Percentiles rank a stretch among this genome's conserved stretches.
Evolutionary conservation across 208 protist species (phyloP).

Genomic region (Kentomonas sorsogonicus): DNA sequence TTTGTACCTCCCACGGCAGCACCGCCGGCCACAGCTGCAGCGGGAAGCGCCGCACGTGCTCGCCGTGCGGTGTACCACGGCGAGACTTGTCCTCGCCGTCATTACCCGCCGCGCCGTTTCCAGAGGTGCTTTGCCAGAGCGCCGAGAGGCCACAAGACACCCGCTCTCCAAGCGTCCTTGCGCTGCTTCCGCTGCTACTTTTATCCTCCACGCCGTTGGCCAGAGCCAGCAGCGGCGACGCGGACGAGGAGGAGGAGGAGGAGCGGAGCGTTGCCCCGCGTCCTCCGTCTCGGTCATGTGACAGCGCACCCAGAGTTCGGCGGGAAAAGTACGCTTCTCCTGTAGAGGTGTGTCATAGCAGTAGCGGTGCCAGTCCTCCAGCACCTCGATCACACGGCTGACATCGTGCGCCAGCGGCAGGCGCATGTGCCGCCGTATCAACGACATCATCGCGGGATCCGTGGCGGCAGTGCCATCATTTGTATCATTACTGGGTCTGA

Average conservation of each 20-base stretch:
- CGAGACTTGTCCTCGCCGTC: not conserved
- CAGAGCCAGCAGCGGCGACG: not conserved
- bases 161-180: no score
- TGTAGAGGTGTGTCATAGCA: constrained; percentile 45
- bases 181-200: not conserved
- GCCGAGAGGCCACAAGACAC: no score
- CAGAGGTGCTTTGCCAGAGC: no score
- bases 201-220: no score
- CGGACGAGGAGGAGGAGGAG: not conserved
- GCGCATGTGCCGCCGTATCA: constrained; percentile 32
- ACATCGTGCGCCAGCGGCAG: constrained; percentile 49
- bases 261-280: not conserved
- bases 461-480: not conserved
- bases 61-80: constrained; percentile 13
- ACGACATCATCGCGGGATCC: not conserved
- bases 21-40: constrained; percentile 74
- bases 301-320: constrained; percentile 45
- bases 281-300: not conserved
- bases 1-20: constrained; percentile 84
- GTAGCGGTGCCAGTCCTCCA: constrained; percentile 68
- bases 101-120: no score
- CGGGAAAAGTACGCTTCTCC: constrained; percentile 43
- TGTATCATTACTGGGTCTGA: not conserved
- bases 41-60: no score
- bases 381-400: constrained; percentile 43